Evolutionary conservation across 768 basidiomycete genomes (phyloP).

Genomic region (Hypholoma sublateritium): DNA sequence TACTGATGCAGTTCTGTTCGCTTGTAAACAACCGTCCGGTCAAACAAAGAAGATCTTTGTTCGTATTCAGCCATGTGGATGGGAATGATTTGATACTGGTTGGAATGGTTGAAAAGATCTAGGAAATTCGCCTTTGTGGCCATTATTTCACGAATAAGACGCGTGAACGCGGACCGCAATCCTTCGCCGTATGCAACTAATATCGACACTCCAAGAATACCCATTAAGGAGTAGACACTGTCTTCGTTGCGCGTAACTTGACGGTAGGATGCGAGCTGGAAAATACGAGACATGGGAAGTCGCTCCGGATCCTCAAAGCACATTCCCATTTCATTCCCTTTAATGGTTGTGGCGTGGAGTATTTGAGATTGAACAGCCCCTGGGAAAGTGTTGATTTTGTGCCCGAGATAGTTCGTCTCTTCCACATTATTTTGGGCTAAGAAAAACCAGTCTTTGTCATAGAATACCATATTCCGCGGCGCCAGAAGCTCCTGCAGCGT

Average conservation of each 20-base stretch:
- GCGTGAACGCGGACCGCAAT: not conserved
- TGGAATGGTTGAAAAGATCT: not conserved
- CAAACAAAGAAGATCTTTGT: not conserved
- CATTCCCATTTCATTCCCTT: not conserved
- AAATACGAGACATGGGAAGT: not conserved
- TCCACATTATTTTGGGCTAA: not conserved
- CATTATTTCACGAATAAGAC: not conserved
- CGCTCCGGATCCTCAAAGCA: not conserved
- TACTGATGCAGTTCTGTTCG: too few relatives aligned
- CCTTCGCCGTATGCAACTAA: too few relatives aligned
- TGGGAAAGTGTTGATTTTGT: not conserved
- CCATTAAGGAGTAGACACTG: too few relatives aligned
- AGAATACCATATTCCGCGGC: not conserved
- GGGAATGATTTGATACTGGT: too few relatives aligned
- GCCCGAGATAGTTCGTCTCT: not conserved
- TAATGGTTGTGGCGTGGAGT: not conserved
- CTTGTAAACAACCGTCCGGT: not conserved
- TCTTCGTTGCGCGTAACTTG: constrained; percentile 2
- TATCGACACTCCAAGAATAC: too few relatives aligned
- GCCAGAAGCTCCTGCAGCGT: constrained; percentile 6
- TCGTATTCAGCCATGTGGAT: too few relatives aligned
- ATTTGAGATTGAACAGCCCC: not conserved
- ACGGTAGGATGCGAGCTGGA: not conserved
- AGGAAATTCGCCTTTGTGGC: not conserved
- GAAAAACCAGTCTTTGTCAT: not conserved